Percentiles rank a stretch among this genome's conserved stretches.
Evolutionary conservation across 2,329 filamentous ascomycete genomes (phyloP).

Genomic region (Lanzia echinophila): DNA sequence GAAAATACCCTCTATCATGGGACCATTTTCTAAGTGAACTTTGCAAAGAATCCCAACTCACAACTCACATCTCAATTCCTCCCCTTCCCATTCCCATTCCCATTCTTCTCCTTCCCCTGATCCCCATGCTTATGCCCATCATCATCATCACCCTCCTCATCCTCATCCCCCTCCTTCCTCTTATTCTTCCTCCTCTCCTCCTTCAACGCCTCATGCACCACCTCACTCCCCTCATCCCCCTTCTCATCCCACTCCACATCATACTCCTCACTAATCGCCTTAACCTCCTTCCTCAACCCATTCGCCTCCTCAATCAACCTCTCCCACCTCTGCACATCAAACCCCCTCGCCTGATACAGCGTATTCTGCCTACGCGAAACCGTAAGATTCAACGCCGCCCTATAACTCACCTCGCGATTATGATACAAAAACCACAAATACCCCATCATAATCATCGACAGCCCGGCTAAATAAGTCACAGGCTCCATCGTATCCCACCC

Average conservation of each 20-base stretch:
- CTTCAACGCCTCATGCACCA: constrained; percentile 52
- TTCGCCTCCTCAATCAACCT: constrained; percentile 74
- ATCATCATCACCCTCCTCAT: constrained; percentile 30
- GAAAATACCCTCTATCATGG: too few relatives aligned
- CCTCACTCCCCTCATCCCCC: constrained; percentile 62
- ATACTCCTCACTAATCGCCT: constrained; percentile 74
- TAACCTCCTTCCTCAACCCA: constrained; percentile 68
- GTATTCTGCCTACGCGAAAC: constrained; percentile 70
- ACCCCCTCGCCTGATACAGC: constrained; percentile 68
- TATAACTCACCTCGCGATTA: constrained; percentile 82
- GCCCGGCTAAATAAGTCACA: constrained; percentile 80
- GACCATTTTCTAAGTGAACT: too few relatives aligned
- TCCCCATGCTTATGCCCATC: constrained; percentile 2
- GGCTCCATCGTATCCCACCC: constrained; percentile 92
- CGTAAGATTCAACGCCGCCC: constrained; percentile 79
- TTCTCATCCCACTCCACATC: constrained; percentile 85
- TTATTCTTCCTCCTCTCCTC: constrained; percentile 39
- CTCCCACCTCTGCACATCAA: constrained; percentile 74
- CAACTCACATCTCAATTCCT: too few relatives aligned
- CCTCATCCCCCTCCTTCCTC: constrained; percentile 32
- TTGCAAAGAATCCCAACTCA: too few relatives aligned
- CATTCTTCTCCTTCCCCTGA: background rate
- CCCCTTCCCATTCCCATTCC: too few relatives aligned
- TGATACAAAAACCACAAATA: constrained; percentile 94
- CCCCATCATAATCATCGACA: constrained; percentile 78